Evolutionary conservation across 2,329 filamentous ascomycete species (phyloP).

Genomic region (Magnaporthiopsis rhizophila): DNA sequence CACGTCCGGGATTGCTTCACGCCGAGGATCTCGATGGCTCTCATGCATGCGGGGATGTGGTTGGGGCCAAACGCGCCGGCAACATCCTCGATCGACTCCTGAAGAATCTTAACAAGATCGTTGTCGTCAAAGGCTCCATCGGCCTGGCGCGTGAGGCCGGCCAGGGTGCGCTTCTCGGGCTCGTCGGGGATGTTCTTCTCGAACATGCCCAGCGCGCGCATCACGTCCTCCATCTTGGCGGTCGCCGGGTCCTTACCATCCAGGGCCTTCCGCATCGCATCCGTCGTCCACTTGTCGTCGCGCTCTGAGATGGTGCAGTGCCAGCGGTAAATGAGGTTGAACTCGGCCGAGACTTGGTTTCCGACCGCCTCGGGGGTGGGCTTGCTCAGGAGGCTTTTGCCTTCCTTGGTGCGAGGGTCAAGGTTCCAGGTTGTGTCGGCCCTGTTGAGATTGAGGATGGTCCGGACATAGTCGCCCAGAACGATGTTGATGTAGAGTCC

Average conservation of each 20-base stretch:
- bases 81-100: constrained; percentile 38
- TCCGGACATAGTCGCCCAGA: constrained; percentile 30
- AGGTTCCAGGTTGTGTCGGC: constrained; percentile 21
- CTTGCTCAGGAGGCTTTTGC: constrained; percentile 16
- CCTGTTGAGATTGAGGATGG: constrained; percentile 29
- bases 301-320: constrained; percentile 33
- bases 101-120: constrained; percentile 46
- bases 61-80: constrained; percentile 44
- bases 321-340: constrained; percentile 46
- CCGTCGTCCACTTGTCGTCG: constrained; percentile 36
- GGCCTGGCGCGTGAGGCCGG: constrained; percentile 33
- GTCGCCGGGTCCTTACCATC: constrained; percentile 32
- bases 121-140: constrained; percentile 32
- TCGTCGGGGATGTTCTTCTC: constrained; percentile 38
- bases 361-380: constrained; percentile 31
- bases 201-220: constrained; percentile 37
- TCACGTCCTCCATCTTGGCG: constrained; percentile 37
- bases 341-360: constrained; percentile 43
- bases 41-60: constrained; percentile 36
- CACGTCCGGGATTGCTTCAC: constrained; percentile 37
- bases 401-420: constrained; percentile 20
- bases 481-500: constrained; percentile 48
- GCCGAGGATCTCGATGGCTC: constrained; percentile 38
- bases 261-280: constrained; percentile 26
- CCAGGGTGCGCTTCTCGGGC: constrained; percentile 45